phyloP scores from a whole-genome alignment of 768 basidiomycete species.

The Tephrocybe sp. region DNA sequence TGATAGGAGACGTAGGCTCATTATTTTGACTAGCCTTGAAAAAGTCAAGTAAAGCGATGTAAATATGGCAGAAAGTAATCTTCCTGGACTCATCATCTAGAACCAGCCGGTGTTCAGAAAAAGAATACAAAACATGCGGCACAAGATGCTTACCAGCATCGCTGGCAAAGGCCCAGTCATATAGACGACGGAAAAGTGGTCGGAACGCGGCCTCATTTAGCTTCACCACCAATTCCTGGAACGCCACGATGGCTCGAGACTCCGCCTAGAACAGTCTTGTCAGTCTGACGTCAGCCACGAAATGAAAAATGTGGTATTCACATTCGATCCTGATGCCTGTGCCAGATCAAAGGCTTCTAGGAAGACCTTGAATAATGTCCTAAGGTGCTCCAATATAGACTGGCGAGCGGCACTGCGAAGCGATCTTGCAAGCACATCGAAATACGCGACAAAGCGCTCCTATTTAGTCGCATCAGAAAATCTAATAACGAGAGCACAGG shows the following conservation, averaged over 20 bases:
- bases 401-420: slow-evolving; percentile 63
- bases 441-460: slow-evolving; percentile 50
- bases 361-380: slow-evolving; percentile 73
- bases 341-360: slow-evolving; percentile 70
- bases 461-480: slow-evolving; percentile 14
- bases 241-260: slow-evolving; percentile 58
- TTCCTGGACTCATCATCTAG: slow-evolving; percentile 44
- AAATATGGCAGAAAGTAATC: slow-evolving; percentile 72
- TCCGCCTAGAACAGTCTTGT: slow-evolving; percentile 40
- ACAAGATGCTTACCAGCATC: slow-evolving; percentile 38
- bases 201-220: slow-evolving; percentile 90
- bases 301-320: slow-evolving; percentile 2
- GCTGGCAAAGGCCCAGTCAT: slow-evolving; percentile 89
- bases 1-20: not conserved
- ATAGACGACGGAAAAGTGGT: slow-evolving; percentile 86
- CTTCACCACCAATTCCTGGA: slow-evolving; percentile 88
- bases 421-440: slow-evolving; percentile 63
- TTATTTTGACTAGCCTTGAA: slow-evolving; percentile 80
- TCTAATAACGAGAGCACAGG: not conserved
- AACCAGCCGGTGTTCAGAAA: slow-evolving; percentile 6
- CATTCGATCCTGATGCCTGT: slow-evolving; percentile 21
- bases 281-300: not conserved
- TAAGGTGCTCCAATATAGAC: slow-evolving; percentile 63
- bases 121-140: not conserved
- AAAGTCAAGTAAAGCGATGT: slow-evolving; percentile 72